Evolutionary conservation across 441 rosid genomes (phyloP), one percentile per base, ranked within the genome.

Genomic region (Gossypium schwendimanii): DNA sequence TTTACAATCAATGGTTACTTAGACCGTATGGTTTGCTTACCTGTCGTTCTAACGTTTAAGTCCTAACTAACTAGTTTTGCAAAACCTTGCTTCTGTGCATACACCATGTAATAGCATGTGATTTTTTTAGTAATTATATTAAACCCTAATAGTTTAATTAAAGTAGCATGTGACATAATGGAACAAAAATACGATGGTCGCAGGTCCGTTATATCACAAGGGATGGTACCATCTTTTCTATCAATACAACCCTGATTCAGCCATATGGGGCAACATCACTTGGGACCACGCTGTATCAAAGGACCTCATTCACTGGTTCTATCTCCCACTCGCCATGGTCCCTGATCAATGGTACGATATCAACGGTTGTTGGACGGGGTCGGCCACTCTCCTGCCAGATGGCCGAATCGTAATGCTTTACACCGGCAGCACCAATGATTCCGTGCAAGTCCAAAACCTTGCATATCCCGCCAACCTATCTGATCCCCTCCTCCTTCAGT

Each of bases 151-250:
- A 31, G 39, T 33, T 33, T 33, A 33, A 33, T 63, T 33, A 33
- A 33, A 6, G 9, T 33, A 33, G 8, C 28, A 20, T 18, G 10
- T 21, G 10, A 18, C 11, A 23, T 47, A 0, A 2, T 15, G 45
- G 6, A 33, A 5, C 28, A 26, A 60, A 70, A 24, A 23, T 33
- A 14, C 2, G 14, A 41, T 54, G 28, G 17, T n/a, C 76, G 62
- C 72, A 87, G 97, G 97, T 61, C 97, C 97, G 54, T 71, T 90
- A 73, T 86, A 39, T 73, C 80, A 92, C 73, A 81, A 76, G 77
- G 97, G 97, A 17, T 90, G 92, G 94, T 90, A 92, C 76, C 97
- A 92, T 77, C 84, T 92, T 3, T 92, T 92, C 84, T 90, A 92
- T 76, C 97, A 92, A 41, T 88, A 88, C 87, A 90, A 92, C 55